Conservation (phyloP, 2,329 filamentous ascomycete genomes). For the Colletotrichum kahawae region DNA sequence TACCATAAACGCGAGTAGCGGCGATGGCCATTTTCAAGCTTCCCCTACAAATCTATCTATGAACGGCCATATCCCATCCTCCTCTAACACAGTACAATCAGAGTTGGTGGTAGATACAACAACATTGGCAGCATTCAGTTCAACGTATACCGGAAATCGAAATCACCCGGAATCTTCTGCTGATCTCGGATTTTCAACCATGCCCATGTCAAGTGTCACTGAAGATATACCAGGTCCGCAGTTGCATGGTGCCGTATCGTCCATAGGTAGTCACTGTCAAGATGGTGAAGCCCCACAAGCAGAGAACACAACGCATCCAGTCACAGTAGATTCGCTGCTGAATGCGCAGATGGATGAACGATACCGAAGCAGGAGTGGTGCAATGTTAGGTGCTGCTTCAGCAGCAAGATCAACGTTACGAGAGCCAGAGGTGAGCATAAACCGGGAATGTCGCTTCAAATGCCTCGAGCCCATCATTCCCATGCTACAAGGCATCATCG, state of each 20-base stretch:
- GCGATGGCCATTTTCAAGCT: neutral
- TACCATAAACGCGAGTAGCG: neutral
- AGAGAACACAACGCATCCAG: neutral
- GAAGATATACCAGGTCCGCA: neutral
- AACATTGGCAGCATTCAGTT: neutral
- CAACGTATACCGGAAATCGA: neutral
- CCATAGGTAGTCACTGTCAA: neutral
- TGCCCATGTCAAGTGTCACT: neutral
- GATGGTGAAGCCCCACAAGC: neutral
- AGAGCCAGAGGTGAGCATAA: neutral
- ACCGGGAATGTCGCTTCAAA: constrained; percentile 5
- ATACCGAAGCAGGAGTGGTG: neutral
- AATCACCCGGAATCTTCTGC: neutral
- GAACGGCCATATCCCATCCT: neutral
- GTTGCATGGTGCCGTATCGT: neutral
- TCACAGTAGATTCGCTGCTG: neutral
- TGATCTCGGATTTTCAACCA: neutral
- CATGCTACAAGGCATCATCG: constrained; percentile 41
- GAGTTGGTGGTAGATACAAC: neutral
- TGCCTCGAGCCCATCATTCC: constrained; percentile 47
- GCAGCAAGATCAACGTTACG: neutral
- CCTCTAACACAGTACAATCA: neutral
- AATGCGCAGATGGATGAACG: neutral
- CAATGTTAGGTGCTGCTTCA: neutral
- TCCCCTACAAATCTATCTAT: neutral